These are phyloP conservation scores for Stagonosporopsis tanaceti DNA, from an alignment of 2,329 filamentous ascomycete genomes.

Conservation along the genomic window DNA sequence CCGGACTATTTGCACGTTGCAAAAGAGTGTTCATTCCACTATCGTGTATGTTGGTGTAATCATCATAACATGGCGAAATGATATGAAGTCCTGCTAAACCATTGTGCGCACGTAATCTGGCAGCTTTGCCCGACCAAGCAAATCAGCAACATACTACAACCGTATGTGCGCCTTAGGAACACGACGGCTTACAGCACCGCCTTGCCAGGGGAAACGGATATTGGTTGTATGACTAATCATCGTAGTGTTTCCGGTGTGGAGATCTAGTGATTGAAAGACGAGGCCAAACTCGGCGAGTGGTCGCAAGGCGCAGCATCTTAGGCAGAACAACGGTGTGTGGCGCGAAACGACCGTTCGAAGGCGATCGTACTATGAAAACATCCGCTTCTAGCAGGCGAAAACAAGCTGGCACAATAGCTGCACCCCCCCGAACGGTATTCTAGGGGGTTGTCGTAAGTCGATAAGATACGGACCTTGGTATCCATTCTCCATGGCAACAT, in stretches of 20 bases:
- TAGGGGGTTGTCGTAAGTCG: too few relatives aligned
- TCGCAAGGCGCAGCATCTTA: slow-evolving; percentile 9
- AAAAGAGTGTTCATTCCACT: too few relatives aligned
- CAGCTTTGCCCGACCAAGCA: too few relatives aligned
- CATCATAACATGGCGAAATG: too few relatives aligned
- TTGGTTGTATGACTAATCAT: not conserved
- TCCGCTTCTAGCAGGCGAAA: not conserved
- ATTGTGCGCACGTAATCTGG: too few relatives aligned
- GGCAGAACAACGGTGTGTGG: not conserved
- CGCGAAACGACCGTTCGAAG: not conserved
- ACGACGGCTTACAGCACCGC: too few relatives aligned
- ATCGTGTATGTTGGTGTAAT: too few relatives aligned
- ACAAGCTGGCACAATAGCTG: not conserved
- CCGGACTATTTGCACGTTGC: too few relatives aligned
- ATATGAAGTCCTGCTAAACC: too few relatives aligned
- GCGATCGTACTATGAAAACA: not conserved
- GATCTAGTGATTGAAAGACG: not conserved
- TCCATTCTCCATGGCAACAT: not conserved
- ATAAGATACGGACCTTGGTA: not conserved
- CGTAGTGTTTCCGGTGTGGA: not conserved
- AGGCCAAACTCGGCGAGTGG: not conserved
- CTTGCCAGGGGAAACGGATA: too few relatives aligned
- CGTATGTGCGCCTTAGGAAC: too few relatives aligned
- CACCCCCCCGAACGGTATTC: not conserved
- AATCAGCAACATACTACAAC: too few relatives aligned